phyloP scores from a whole-genome alignment of 257 asterid genomes.

The Solanum commersonii region DNA sequence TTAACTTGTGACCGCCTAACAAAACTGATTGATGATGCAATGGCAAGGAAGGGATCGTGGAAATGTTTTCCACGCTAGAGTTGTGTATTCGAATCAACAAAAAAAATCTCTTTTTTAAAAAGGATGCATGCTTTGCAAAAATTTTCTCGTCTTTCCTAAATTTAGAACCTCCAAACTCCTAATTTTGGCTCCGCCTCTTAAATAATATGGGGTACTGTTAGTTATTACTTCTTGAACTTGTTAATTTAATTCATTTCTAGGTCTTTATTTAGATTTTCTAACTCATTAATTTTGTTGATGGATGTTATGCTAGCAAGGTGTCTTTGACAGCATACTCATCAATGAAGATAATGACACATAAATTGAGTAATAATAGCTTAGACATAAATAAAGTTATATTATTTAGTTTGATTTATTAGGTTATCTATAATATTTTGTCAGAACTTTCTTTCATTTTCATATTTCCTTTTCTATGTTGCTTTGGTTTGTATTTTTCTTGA shows the following conservation, averaged over 20 bases:
- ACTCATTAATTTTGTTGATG: not conserved
- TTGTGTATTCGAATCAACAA: too few relatives aligned
- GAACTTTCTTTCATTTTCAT: not conserved
- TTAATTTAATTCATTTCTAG: not conserved
- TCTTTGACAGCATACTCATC: not conserved
- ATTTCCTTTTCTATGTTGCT: too few relatives aligned
- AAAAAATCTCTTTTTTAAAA: too few relatives aligned
- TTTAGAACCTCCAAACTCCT: too few relatives aligned
- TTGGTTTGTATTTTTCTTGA: not conserved
- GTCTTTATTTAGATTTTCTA: not conserved
- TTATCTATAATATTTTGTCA: too few relatives aligned
- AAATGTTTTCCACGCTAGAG: too few relatives aligned
- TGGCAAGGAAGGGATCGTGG: too few relatives aligned
- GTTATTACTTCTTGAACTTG: not conserved
- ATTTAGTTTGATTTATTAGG: not conserved
- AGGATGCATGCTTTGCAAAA: too few relatives aligned
- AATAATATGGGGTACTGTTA: not conserved
- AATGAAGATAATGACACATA: not conserved
- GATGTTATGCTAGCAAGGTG: not conserved
- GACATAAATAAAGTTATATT: not conserved
- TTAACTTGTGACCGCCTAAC: too few relatives aligned
- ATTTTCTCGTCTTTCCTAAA: too few relatives aligned
- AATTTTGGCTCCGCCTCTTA: too few relatives aligned
- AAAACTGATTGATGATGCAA: too few relatives aligned
- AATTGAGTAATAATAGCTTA: not conserved